phyloP scores from a whole-genome alignment of 129 eudicot genomes.

The Saposhnikovia divaricata region DNA sequence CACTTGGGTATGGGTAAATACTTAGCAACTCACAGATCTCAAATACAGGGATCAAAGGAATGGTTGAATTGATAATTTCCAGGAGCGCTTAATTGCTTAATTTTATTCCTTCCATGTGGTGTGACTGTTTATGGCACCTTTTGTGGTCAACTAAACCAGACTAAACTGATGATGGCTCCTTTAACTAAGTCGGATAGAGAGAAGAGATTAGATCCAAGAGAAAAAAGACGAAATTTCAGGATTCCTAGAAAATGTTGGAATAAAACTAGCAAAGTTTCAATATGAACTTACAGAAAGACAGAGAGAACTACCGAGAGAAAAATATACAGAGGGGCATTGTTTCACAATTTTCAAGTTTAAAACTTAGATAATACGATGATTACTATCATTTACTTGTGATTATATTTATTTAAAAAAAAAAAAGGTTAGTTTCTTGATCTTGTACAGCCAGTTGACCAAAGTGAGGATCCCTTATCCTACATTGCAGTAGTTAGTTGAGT shows the following conservation, averaged over 20 bases:
- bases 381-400: not conserved
- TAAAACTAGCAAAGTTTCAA: not conserved
- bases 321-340: not conserved
- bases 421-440: not conserved
- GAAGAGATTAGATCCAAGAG: not conserved
- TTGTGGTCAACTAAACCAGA: not conserved
- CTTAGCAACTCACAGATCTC: not conserved
- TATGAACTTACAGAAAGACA: not conserved
- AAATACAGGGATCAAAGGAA: not conserved
- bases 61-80: not conserved
- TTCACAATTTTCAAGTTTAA: not conserved
- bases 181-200: not conserved
- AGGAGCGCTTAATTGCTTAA: not conserved
- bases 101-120: not conserved
- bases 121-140: not conserved
- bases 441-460: not conserved
- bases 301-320: not conserved
- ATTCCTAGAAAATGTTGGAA: not conserved
- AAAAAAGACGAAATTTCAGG: not conserved
- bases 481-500: not conserved
- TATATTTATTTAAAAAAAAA: too few relatives aligned
- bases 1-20: not conserved
- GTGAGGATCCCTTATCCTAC: not conserved
- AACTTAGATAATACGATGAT: too few relatives aligned
- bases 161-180: not conserved